These are phyloP conservation scores for Stephania yunnanensis DNA, from an alignment of 164 flowering plant genomes.

Conservation along the genomic window DNA sequence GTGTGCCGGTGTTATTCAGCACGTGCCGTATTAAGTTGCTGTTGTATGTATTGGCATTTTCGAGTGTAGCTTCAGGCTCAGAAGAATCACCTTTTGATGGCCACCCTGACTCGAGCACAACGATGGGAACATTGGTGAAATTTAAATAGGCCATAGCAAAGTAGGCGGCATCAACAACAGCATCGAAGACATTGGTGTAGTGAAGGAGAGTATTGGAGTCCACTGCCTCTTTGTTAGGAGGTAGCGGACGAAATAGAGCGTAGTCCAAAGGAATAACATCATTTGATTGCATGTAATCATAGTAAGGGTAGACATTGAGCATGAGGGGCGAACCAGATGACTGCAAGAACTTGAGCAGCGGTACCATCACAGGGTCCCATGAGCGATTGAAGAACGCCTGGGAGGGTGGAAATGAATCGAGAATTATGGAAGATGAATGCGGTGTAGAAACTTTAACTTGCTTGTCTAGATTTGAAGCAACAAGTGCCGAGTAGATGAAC, in stretches of 20 bases:
- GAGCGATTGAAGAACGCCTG: slow-evolving; percentile 84
- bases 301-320: slow-evolving; percentile 87
- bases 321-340: slow-evolving; percentile 64
- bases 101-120: slow-evolving; percentile 83
- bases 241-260: slow-evolving; percentile 73
- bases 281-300: slow-evolving; percentile 75
- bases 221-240: slow-evolving; percentile 83
- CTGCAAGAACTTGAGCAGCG: slow-evolving; percentile 65
- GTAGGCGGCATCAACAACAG: slow-evolving; percentile 81
- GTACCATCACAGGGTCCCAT: slow-evolving; percentile 60
- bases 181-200: slow-evolving; percentile 84
- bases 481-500: slow-evolving; percentile 71
- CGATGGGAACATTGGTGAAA: slow-evolving; percentile 59
- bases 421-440: slow-evolving; percentile 68
- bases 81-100: slow-evolving; percentile 71
- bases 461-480: slow-evolving; percentile 65
- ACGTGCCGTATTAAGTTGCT: slow-evolving; percentile 78
- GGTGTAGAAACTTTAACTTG: slow-evolving; percentile 75
- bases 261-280: slow-evolving; percentile 75
- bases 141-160: slow-evolving; percentile 72
- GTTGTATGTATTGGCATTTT: slow-evolving; percentile 82
- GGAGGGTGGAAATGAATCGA: slow-evolving; percentile 87
- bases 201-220: slow-evolving; percentile 80
- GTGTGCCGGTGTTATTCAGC: slow-evolving; percentile 79
- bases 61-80: slow-evolving; percentile 65